phyloP scores from a whole-genome alignment of 768 basidiomycete genomes.

The Boletus rex-veris region DNA sequence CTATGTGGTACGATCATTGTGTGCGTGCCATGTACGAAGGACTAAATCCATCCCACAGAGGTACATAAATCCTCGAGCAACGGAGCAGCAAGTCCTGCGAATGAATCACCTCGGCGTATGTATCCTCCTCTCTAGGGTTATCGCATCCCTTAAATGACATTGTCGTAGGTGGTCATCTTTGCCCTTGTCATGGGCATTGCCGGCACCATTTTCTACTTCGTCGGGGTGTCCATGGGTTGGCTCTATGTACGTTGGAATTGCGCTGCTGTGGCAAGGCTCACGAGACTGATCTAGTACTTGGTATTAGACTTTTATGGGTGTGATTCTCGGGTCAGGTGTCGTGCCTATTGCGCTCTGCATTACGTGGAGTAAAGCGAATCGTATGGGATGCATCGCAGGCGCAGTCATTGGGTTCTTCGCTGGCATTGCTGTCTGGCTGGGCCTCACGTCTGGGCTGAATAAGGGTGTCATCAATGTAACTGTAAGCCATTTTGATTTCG shows the following conservation, averaged over 20 bases:
- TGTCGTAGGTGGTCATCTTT: conserved; percentile 56
- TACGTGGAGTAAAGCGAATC: conserved; percentile 84
- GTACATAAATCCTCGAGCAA: conserved; percentile 82
- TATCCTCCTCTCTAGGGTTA: not conserved
- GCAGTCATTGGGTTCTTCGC: conserved; percentile 63
- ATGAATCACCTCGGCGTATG: conserved; percentile 66
- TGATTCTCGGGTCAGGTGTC: conserved; percentile 80
- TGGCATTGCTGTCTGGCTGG: conserved; percentile 82
- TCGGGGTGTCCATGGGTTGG: conserved; percentile 93
- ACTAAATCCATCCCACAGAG: conserved; percentile 34
- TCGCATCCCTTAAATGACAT: not conserved
- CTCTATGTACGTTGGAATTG: conserved; percentile 63
- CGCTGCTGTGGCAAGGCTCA: not conserved
- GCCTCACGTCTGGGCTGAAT: conserved; percentile 71
- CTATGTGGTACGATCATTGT: conserved; percentile 52
- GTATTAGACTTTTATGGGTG: conserved; percentile 79
- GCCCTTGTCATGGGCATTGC: conserved; percentile 80
- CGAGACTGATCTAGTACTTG: not conserved
- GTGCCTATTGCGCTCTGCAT: conserved; percentile 84
- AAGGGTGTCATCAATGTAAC: conserved; percentile 65
- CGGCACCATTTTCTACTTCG: conserved; percentile 83
- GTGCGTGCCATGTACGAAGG: not conserved
- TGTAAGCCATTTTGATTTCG: conserved; percentile 34
- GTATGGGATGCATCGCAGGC: conserved; percentile 77
- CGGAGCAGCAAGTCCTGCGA: conserved; percentile 64